These are phyloP conservation scores for Saksenaea oblongispora DNA, from an alignment of 371 early-diverging fungal genomes.

Conservation along the genomic window DNA sequence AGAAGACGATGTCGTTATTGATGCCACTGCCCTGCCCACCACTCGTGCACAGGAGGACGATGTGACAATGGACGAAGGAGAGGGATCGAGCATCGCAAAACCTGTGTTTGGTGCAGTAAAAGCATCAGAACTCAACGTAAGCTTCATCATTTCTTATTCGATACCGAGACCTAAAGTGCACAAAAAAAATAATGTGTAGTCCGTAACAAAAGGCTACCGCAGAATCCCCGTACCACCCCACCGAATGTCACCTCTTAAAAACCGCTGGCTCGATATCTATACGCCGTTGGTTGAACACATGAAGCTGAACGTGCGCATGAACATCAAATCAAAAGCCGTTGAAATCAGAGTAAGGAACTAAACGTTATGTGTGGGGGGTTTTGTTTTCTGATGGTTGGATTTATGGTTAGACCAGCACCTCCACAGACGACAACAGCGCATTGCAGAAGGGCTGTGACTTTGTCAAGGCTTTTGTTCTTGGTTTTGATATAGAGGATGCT, in stretches of 20 bases:
- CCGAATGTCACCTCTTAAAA: conserved; percentile 90
- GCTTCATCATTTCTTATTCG: background rate
- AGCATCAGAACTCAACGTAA: conserved; percentile 34
- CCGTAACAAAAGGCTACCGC: conserved; percentile 60
- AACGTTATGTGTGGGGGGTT: background rate
- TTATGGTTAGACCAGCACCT: conserved; percentile 62
- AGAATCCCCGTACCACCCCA: conserved; percentile 92
- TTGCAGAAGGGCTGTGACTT: conserved; percentile 97
- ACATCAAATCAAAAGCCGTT: conserved; percentile 84
- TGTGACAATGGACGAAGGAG: conserved; percentile 51
- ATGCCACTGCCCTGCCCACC: conserved; percentile 59
- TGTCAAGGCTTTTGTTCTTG: conserved; percentile 89
- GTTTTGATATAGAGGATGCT: conserved; percentile 94
- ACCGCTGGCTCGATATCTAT: conserved; percentile 98
- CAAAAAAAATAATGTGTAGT: conserved; percentile 22
- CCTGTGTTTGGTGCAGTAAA: conserved; percentile 46
- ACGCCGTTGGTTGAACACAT: conserved; percentile 98
- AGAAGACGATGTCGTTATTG: conserved; percentile 66
- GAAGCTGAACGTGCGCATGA: conserved; percentile 97
- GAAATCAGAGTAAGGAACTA: conserved; percentile 76
- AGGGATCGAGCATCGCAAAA: conserved; percentile 27
- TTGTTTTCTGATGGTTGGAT: conserved; percentile 1
- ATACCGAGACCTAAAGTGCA: conserved; percentile 27
- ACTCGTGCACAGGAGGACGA: conserved; percentile 44
- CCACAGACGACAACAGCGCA: conserved; percentile 86